Evolutionary conservation across 371 early-diverging fungal genomes (phyloP), one percentile per base, ranked within the genome.

Genomic region (Mucor racemosus): DNA sequence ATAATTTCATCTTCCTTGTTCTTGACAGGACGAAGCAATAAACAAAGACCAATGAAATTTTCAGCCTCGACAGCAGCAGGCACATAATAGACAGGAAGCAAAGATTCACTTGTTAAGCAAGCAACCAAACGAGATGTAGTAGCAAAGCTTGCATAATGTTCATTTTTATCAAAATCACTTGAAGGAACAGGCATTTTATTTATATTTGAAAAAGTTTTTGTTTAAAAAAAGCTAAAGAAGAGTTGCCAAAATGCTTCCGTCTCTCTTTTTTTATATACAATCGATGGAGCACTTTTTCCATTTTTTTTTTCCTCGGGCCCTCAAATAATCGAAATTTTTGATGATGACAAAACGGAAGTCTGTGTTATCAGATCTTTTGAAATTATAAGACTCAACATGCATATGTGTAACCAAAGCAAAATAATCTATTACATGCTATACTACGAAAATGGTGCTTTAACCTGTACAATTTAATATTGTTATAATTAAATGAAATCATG

Each of bases 81-180:
- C 3, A 80, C 70, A 63, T 74, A 79, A 69, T 75, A 75, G 21
- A 80, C 83, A 31, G 76, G 66, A 15, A 84, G 84, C 15, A 90
- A 70, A 4, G 67, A 60, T 71, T 91, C 91, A 56, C 87, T 87
- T 21, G 84, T 84, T 17, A 89, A 68, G 56, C 89, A 89, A 9
- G 84, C 67, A 17, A 90, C 66, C 7, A 90, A 70, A 34, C 91
- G 84, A 9, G 90, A 88, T 13, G 79, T 74, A 1, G 88, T 87
- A 61, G 90, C 89, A 65, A 78, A 80, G 38, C 71, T 78, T 57
- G 82, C 76, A 67, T 71, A 82, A 48, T 76, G 78, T 56, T 70
- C 38, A 17, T 80, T 80, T 33, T 71, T 71, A n/a, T 65, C 48
- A 36, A 56, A 50, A 54, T 73, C 62, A 55, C 33, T 65, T 5